These are phyloP conservation scores for Cadophora sp. DNA, from an alignment of 2,329 filamentous ascomycete genomes.

Conservation along the genomic window DNA sequence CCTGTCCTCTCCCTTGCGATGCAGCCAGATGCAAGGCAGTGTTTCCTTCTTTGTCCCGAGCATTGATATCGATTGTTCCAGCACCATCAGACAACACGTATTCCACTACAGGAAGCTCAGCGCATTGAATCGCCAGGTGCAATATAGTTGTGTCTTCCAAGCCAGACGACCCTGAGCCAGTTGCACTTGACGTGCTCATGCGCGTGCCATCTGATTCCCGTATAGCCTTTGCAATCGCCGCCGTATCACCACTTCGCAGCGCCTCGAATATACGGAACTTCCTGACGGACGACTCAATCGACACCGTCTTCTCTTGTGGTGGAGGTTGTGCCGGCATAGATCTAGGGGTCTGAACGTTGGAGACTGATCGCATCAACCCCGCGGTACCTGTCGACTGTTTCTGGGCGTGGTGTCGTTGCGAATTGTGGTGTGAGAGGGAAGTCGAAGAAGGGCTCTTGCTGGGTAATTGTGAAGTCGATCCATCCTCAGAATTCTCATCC, in stretches of 20 bases:
- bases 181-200: conserved; percentile 53
- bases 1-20: conserved; percentile 76
- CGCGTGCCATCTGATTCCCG: conserved; percentile 58
- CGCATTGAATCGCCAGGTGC: conserved; percentile 94
- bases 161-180: conserved; percentile 40
- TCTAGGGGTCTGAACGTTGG: conserved; percentile 32
- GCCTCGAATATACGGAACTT: conserved; percentile 96
- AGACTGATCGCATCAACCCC: conserved; percentile 41
- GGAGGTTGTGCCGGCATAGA: conserved; percentile 28
- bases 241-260: conserved; percentile 87
- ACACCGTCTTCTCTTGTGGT: conserved; percentile 46
- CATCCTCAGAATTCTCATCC: conserved; percentile 43
- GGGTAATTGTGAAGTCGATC: conserved; percentile 36
- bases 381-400: conserved; percentile 40
- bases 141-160: conserved; percentile 88
- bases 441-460: conserved; percentile 37
- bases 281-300: conserved; percentile 90
- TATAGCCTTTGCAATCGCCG: conserved; percentile 86
- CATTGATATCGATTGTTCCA: conserved; percentile 79
- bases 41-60: conserved; percentile 91
- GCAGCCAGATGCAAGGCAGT: conserved; percentile 91
- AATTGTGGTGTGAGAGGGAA: conserved; percentile 33
- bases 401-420: conserved; percentile 36
- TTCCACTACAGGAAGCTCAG: conserved; percentile 89
- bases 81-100: conserved; percentile 84